Evolutionary conservation across 2,329 filamentous ascomycete genomes (phyloP).

Genomic region (Tolypocladium tropicale): DNA sequence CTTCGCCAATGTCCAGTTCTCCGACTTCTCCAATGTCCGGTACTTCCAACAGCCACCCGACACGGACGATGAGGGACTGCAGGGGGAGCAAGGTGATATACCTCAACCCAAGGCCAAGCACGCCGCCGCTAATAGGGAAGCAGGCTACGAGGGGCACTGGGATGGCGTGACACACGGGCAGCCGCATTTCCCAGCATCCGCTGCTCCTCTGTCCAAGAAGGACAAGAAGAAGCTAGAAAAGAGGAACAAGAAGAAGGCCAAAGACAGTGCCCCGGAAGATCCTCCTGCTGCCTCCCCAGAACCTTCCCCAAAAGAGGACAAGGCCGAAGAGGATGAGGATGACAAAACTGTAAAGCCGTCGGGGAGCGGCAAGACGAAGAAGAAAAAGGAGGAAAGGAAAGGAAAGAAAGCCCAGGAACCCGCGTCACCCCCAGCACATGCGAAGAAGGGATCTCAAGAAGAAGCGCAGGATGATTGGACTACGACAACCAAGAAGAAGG

Average conservation of each 20-base stretch:
- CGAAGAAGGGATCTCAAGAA: conserved; percentile 9
- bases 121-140: background rate
- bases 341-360: conserved; percentile 6
- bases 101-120: background rate
- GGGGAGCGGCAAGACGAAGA: conserved; percentile 12
- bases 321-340: conserved; percentile 8
- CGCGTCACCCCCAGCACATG: conserved; percentile 3
- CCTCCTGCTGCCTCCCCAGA: background rate
- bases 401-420: conserved; percentile 11
- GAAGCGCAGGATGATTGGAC: conserved; percentile 5
- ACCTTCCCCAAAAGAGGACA: conserved; percentile 6
- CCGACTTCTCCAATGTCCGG: conserved; percentile 32
- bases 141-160: conserved; percentile 1
- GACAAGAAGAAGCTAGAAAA: conserved; percentile 11
- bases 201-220: conserved; percentile 3
- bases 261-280: conserved; percentile 3
- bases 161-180: conserved; percentile 1
- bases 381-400: conserved; percentile 6
- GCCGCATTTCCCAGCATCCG: background rate
- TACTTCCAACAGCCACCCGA: conserved; percentile 27
- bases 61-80: conserved; percentile 26
- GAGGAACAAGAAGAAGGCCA: conserved; percentile 10
- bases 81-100: conserved; percentile 8
- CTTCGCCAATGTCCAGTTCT: conserved; percentile 27
- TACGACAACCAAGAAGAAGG: conserved; percentile 8